phyloP scores from a whole-genome alignment of 2,329 filamentous ascomycete species.

The Rhynchosporium secalis region DNA sequence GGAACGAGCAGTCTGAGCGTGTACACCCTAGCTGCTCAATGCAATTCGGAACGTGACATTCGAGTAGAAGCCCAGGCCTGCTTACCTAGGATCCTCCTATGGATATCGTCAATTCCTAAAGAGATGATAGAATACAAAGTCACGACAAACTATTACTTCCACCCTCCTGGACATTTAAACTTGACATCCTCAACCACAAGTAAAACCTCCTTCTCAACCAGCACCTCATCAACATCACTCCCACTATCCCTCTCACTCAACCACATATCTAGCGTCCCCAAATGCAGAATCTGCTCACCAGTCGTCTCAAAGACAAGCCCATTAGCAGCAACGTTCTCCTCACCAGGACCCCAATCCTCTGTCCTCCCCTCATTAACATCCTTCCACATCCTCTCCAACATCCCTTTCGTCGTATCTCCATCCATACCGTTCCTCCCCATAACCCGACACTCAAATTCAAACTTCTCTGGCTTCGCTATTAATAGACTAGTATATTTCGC shows the following conservation, averaged over 20 bases:
- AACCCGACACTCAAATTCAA: conserved; percentile 48
- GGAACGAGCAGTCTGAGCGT: too few species aligned
- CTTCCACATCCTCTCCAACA: conserved; percentile 9
- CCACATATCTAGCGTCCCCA: conserved; percentile 5
- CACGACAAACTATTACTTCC: conserved; percentile 5
- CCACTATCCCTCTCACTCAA: conserved; percentile 10
- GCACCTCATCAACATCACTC: conserved; percentile 1
- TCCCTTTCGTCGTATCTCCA: background rate
- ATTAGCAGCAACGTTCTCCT: background rate
- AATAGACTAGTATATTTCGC: conserved; percentile 32
- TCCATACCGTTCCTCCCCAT: conserved; percentile 42
- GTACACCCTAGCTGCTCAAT: too few species aligned
- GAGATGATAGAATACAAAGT: background rate
- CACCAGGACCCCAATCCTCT: conserved; percentile 1
- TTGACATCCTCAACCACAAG: background rate
- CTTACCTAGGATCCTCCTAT: too few species aligned
- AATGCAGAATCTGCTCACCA: background rate
- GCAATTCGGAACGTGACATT: too few species aligned
- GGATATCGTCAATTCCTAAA: background rate
- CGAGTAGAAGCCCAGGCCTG: too few species aligned
- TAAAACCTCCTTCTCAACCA: conserved; percentile 12
- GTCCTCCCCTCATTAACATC: conserved; percentile 10
- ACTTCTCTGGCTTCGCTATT: conserved; percentile 52
- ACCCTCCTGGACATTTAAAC: background rate
- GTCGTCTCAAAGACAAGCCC: background rate